Evolutionary conservation across 2,329 filamentous ascomycete genomes (phyloP), one percentile per base, ranked within the genome.

Genomic region (Penicillium sclerotiorum): DNA sequence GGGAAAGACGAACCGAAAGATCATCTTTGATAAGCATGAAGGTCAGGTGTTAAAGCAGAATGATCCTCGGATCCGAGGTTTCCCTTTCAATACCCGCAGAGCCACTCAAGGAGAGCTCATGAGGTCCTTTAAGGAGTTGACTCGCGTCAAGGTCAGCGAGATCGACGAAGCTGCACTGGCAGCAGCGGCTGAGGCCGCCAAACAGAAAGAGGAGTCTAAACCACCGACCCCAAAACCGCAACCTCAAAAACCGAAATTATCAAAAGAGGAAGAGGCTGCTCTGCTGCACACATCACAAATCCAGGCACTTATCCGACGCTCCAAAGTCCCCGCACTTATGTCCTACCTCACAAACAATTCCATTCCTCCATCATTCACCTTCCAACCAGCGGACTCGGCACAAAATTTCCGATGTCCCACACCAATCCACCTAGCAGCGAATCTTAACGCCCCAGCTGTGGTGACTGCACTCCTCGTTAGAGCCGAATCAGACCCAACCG

Each of bases 81-180:
- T 99, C 56, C 94, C 94, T 0, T 99, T 99, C 70, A 96, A 82
- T 68, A 99, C 94, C 8, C 83, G 91, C 11, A 81, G 94, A 49
- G 90, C 94, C 1, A 99, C 94, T 0, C 92, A 97, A 65, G 89
- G 88, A 40, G 94, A 99, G 70, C 84, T 99, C 0, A 94, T 97
- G 88, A 84, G 93, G 32, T 88, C 88, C 1, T 99, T 96, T 63
- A 88, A 95, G 55, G 94, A 99, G 73, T 80, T 99, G 25, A 99
- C 94, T 0, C 80, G 94, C 13, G 80, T 96, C 13, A 96, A 99
- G 71, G 80, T 96, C 39, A 85, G 84, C 41, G 87, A 89, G 54
- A 81, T 97, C 22, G 81, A 89, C 50, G 87, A 90, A 56, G 80
- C 77, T 3, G 80, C 84, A 11, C 69, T 86, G 6, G 73, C 81